phyloP scores from a whole-genome alignment of 2,329 filamentous ascomycete genomes.

The Colletotrichum sp. region DNA sequence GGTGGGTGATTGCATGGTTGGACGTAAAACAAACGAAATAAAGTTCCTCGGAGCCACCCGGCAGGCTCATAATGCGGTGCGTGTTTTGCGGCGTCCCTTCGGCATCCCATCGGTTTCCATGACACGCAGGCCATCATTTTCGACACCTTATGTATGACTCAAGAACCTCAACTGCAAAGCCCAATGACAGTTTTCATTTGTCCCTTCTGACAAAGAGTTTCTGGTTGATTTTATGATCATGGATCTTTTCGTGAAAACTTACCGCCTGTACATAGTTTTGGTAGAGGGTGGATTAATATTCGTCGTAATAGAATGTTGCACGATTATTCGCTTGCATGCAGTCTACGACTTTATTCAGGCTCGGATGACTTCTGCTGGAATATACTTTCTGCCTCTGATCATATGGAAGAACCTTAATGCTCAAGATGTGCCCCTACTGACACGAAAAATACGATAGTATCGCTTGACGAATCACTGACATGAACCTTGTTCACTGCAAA shows the following conservation, averaged over 20 bases:
- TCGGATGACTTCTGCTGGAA: neutral
- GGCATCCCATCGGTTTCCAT: neutral
- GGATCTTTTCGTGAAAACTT: neutral
- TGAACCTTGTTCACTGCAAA: neutral
- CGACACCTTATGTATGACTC: neutral
- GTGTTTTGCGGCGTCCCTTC: neutral
- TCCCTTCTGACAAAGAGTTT: neutral
- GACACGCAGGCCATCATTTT: neutral
- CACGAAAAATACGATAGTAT: neutral
- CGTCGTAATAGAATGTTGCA: neutral
- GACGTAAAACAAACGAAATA: neutral
- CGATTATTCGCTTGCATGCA: neutral
- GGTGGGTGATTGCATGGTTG: neutral
- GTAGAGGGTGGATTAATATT: neutral
- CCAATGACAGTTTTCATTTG: neutral
- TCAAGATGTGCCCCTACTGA: neutral
- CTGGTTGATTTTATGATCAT: neutral
- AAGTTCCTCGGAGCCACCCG: neutral
- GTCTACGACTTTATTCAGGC: neutral
- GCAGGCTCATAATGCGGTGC: neutral
- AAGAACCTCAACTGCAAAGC: neutral
- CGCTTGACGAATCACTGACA: neutral
- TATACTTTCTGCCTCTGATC: neutral
- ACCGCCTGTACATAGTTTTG: neutral
- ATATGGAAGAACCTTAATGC: neutral